These are phyloP conservation scores for Saccharomyces paradoxus DNA, from an alignment of 805 yeast species.

Conservation along the genomic window DNA sequence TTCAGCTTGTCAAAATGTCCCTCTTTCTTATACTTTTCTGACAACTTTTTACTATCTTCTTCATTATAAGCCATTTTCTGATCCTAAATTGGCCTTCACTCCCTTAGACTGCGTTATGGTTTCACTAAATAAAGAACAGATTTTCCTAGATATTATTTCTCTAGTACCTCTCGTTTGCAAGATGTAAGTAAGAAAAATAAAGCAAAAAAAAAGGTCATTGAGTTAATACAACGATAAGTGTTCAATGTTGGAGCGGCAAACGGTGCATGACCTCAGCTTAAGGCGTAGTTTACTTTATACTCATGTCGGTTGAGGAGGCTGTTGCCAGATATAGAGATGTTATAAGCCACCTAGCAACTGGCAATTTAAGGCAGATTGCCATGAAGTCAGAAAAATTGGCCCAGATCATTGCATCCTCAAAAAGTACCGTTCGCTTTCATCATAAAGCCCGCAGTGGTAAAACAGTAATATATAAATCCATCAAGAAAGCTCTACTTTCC, in stretches of 20 bases:
- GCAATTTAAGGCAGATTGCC: background rate
- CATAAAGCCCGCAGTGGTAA: background rate
- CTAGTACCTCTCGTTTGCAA: background rate
- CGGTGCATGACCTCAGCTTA: too few relatives aligned
- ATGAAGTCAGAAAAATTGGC: background rate
- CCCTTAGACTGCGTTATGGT: background rate
- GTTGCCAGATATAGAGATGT: background rate
- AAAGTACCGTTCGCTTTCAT: background rate
- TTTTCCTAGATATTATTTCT: background rate
- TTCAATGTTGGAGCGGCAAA: background rate
- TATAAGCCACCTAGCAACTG: background rate
- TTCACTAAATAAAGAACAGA: background rate
- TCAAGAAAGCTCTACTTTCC: background rate
- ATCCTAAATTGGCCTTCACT: background rate
- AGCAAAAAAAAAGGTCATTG: background rate
- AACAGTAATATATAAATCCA: background rate
- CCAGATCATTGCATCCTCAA: background rate
- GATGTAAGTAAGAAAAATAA: background rate
- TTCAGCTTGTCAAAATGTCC: conserved; percentile 30
- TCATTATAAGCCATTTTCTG: conserved; percentile 1
- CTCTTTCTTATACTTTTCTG: conserved; percentile 25
- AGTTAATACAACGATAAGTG: background rate
- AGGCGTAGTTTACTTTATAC: background rate
- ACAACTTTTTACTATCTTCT: conserved; percentile 23
- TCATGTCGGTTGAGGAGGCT: background rate